Evolutionary conservation across 441 rosid genomes (phyloP).

Genomic region (Populus trichocarpa): DNA sequence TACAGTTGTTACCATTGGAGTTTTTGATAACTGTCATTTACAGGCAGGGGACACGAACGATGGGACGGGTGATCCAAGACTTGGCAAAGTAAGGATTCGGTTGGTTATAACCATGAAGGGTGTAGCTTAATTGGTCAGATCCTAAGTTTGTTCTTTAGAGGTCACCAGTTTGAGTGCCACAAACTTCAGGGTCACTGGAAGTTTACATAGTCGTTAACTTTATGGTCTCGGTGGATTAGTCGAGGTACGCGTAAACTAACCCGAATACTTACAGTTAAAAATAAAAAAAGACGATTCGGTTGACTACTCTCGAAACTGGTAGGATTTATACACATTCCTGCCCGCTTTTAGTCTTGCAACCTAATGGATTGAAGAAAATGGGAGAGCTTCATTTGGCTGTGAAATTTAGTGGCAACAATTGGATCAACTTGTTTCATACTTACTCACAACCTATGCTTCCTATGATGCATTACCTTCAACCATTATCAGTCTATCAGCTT

Average conservation of each 20-base stretch:
- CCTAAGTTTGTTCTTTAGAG: no score
- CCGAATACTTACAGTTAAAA: no score
- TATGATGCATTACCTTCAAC: neutral
- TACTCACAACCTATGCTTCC: neutral
- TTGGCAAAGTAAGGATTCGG: conserved; percentile 28
- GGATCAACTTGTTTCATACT: neutral
- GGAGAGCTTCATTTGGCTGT: conserved; percentile 9
- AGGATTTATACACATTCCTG: neutral
- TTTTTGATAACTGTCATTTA: conserved; percentile 23
- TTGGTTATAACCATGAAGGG: no score
- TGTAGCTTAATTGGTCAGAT: no score
- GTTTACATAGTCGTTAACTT: no score
- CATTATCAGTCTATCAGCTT: conserved; percentile 4
- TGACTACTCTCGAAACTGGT: neutral
- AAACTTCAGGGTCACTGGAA: no score
- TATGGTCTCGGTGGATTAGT: no score
- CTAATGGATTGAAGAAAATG: neutral
- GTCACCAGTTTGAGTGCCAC: no score
- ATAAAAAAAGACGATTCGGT: no score
- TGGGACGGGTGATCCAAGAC: conserved; percentile 26
- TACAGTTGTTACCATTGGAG: neutral
- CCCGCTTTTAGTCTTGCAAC: neutral
- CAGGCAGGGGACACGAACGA: neutral
- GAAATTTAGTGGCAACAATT: neutral
- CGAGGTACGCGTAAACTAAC: no score